Evolutionary conservation across 768 basidiomycete species (phyloP), one percentile per base, ranked within the genome.

Genomic region (Cystobasidium tubakii): DNA sequence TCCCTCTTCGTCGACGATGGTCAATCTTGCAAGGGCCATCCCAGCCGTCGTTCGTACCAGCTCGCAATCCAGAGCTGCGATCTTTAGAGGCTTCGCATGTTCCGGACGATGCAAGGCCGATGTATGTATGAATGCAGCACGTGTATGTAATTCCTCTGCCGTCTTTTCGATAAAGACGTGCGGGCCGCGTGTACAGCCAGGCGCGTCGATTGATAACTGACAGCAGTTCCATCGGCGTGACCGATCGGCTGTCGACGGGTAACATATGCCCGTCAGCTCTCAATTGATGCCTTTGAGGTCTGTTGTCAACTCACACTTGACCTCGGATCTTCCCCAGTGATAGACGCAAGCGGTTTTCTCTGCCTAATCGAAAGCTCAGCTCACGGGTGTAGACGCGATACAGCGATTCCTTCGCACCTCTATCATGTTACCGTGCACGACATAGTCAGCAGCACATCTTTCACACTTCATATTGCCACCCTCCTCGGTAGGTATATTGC

Each of bases 11-110:
- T 91, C 92, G 1, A 98, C 87, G 7, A 95, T 86, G 0, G 94
- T 96, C 1, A 96, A 88, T 1, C 96, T 86, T 1, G 92, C 95
- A 1, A 96, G 87, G 25, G 89, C 88, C 85, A 92, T 87, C 0
- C 96, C 96, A 3, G 90, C 90, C 0, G 94, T 97, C 0, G 92
- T 90, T 82, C 94, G 92, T 10, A 97, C 85, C 90, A 98, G 92
- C 82, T 99, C 96, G 79, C 96, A 98, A 80, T 99, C 96, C 63
- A 98, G 83, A 0, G 91, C 91, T 4, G 88, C 90, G 2, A 97
- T 86, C 72, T 93, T 90, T 55, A 91, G 82, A 0, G 85, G 83
- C 1, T 82, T 80, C 65, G 83, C 2, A n/a, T 64, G 27, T 9
- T 64, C 82, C 0, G 66, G 9, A 7, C 31, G 43, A 19, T 73